Evolutionary conservation across 2,329 filamentous ascomycete species (phyloP), one percentile per base, ranked within the genome.

Genomic region (Colletotrichum sojae): DNA sequence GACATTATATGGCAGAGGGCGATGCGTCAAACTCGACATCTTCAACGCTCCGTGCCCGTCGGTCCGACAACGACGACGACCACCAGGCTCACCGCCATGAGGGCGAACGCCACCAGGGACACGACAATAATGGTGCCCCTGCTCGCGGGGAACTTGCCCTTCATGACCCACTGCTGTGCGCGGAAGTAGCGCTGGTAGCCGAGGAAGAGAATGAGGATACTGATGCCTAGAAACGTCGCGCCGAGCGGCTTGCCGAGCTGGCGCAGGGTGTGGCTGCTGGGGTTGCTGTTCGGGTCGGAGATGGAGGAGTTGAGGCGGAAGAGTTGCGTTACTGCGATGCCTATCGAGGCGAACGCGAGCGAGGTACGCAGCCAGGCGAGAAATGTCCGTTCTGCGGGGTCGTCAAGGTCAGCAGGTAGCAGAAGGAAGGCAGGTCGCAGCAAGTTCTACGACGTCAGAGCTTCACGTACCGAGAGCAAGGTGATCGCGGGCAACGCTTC

Each of bases 361-460:
- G 92, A 94, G 3, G 93, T 96, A 60, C 93, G 89, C 51, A 96
- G 86, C 93, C 93, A 96, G 63, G 93, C 93, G 39, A 96, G 88
- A 79, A 95, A 96, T 0, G 93, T 96, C 20, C 93, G 88, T 80
- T 96, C 93, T 94, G 73, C 16, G 40, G 6, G 5, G 15, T 20
- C 9, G 31, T 16, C 10, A 2, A n/a, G 40, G 43, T 45, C 22
- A 69, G 60, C 46, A 6, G 5, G n/a, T 49, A 10, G 13, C 15
- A 70, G 56, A 61, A 48, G 48, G 43, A 13, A 16, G 45, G 16
- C 45, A 18, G 43, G 43, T 5, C 31, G 31, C 31, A 9, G 31
- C 3, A 36, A 36, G 31, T 10, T 36, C 10, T 10, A 10, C 31
- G 31, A 10, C 31, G 5, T 8, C 8, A 36, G 20, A 40, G 9